These are phyloP conservation scores for Actinomucor elegans DNA, from an alignment of 371 early-diverging fungal species.

Conservation along the genomic window DNA sequence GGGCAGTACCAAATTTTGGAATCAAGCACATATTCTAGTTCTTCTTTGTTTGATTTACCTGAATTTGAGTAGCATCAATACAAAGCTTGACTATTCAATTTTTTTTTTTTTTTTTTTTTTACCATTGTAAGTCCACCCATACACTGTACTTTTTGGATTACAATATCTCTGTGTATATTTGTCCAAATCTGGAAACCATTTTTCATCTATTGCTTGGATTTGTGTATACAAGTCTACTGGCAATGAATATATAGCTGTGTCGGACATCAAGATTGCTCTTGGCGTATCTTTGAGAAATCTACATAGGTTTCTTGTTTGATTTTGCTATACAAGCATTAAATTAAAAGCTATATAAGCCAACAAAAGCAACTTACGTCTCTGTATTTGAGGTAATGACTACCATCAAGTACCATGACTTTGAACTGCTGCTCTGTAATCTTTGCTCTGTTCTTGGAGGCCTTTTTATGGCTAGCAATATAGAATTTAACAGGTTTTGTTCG, in stretches of 20 bases:
- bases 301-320: slow-evolving; percentile 5
- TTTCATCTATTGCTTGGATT: slow-evolving; percentile 41
- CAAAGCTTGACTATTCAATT: no score
- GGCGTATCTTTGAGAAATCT: slow-evolving; percentile 40
- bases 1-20: slow-evolving; percentile 60
- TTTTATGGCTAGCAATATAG: slow-evolving; percentile 46
- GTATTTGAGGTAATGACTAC: slow-evolving; percentile 62
- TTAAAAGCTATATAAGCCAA: neutral
- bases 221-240: slow-evolving; percentile 66
- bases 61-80: no score
- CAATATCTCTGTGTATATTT: slow-evolving; percentile 66
- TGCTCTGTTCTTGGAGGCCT: slow-evolving; percentile 27
- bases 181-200: slow-evolving; percentile 34
- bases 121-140: slow-evolving; percentile 29
- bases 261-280: slow-evolving; percentile 49
- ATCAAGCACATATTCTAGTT: slow-evolving; percentile 55
- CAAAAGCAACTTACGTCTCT: slow-evolving; percentile 23
- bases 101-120: slow-evolving; percentile 40
- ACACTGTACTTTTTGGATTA: slow-evolving; percentile 24
- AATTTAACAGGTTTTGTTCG: slow-evolving; percentile 21
- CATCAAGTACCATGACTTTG: slow-evolving; percentile 36
- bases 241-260: slow-evolving; percentile 62
- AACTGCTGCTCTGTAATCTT: slow-evolving; percentile 31
- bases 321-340: neutral
- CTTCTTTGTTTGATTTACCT: slow-evolving; percentile 32